These are phyloP conservation scores for Camillea tinctor DNA, from an alignment of 2,329 filamentous ascomycete species.

Conservation along the genomic window DNA sequence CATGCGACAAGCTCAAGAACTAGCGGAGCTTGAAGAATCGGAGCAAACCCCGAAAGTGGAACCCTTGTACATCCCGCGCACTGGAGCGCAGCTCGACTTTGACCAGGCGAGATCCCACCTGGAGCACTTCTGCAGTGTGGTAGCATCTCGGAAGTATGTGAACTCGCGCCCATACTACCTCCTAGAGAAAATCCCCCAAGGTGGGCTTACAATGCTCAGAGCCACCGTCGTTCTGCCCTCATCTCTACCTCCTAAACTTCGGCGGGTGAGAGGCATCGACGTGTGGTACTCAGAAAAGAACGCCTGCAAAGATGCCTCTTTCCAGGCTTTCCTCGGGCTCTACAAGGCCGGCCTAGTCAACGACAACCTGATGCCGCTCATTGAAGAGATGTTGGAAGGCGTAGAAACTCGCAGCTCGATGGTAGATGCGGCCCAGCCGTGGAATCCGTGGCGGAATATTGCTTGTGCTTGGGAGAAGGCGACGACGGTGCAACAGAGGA, in stretches of 20 bases:
- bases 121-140: conserved; percentile 72
- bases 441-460: conserved; percentile 48
- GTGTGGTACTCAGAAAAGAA: conserved; percentile 70
- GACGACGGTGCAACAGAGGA: conserved; percentile 31
- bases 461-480: conserved; percentile 42
- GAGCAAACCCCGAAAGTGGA: conserved; percentile 31
- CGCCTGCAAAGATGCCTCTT: conserved; percentile 78
- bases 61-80: conserved; percentile 39
- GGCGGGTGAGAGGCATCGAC: conserved; percentile 48
- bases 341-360: conserved; percentile 72
- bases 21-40: conserved; percentile 48
- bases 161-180: conserved; percentile 69
- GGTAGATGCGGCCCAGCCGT: conserved; percentile 36
- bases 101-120: conserved; percentile 75
- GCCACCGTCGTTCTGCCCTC: conserved; percentile 71
- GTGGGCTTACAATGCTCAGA: conserved; percentile 33
- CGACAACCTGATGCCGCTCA: conserved; percentile 70
- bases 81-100: conserved; percentile 66
- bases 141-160: conserved; percentile 58
- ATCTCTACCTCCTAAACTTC: conserved; percentile 62
- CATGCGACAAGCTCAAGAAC: conserved; percentile 45
- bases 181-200: conserved; percentile 37
- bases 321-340: conserved; percentile 72
- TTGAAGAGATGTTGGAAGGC: conserved; percentile 38
- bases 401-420: conserved; percentile 38